A percentile compares a stretch with the other conserved stretches of the same genome.
phyloP scores from a whole-genome alignment of 306 rosid species.

The Prunus salicina region DNA sequence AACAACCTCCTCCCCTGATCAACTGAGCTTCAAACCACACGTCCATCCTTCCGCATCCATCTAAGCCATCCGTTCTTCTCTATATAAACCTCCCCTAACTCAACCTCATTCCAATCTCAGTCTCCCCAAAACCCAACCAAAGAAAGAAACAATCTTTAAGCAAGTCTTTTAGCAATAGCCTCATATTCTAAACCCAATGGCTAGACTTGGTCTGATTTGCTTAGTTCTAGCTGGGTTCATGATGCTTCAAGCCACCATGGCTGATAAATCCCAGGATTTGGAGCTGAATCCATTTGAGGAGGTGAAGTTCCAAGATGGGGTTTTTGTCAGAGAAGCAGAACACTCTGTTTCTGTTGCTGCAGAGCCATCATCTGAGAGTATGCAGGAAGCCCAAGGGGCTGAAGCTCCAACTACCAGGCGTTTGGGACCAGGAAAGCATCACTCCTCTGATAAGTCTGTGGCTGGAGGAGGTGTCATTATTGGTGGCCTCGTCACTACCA shows the following conservation, averaged over 20 bases:
- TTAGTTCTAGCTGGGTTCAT: slow-evolving; percentile 38
- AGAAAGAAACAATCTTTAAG: background rate
- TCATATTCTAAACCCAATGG: slow-evolving; percentile 31
- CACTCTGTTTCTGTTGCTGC: slow-evolving; percentile 19
- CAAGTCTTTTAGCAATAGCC: background rate
- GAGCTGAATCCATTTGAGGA: slow-evolving; percentile 33
- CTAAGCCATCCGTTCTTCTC: slow-evolving; percentile 26
- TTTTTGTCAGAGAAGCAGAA: slow-evolving; percentile 18
- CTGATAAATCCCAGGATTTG: slow-evolving; percentile 29
- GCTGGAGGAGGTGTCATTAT: slow-evolving; percentile 91
- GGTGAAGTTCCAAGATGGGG: background rate
- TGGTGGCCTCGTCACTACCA: slow-evolving; percentile 76
- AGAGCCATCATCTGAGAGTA: slow-evolving; percentile 27
- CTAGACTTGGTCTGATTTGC: slow-evolving; percentile 37
- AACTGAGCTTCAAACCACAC: slow-evolving; percentile 21
- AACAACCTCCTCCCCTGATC: background rate
- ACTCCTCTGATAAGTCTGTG: slow-evolving; percentile 59
- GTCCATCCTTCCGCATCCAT: slow-evolving; percentile 9
- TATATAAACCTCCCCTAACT: slow-evolving; percentile 13
- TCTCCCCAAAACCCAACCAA: background rate
- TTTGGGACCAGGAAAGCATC: slow-evolving; percentile 26
- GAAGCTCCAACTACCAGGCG: slow-evolving; percentile 58
- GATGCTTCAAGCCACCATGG: slow-evolving; percentile 35
- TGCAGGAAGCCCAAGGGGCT: slow-evolving; percentile 34
- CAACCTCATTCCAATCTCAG: background rate